Conservation (phyloP, 176 grass and related monocot species). For the Luzula sylvatica region DNA sequence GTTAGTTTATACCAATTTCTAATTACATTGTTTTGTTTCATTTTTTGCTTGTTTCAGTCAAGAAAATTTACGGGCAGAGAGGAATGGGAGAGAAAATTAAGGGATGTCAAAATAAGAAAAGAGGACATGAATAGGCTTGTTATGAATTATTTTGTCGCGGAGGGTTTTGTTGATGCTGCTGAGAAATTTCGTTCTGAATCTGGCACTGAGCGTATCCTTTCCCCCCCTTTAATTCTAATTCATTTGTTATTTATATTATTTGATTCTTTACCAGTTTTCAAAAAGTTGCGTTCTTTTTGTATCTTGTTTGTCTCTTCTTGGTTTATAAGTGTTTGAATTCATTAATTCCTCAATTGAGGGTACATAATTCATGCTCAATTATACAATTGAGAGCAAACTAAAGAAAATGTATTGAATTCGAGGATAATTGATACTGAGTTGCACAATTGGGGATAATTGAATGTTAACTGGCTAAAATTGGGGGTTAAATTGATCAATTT, state of each 20-base stretch:
- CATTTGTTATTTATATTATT: not conserved
- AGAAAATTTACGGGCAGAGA: constrained; percentile 84
- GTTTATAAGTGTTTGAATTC: not conserved
- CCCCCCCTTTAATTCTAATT: not conserved
- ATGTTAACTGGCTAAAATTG: too few relatives aligned
- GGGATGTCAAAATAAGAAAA: constrained; percentile 86
- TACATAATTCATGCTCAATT: too few relatives aligned
- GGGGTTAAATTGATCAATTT: not conserved
- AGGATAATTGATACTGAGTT: too few relatives aligned
- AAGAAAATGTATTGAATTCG: too few relatives aligned
- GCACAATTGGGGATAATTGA: too few relatives aligned
- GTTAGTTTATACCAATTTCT: too few relatives aligned
- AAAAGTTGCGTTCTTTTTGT: too few relatives aligned
- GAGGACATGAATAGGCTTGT: constrained; percentile 90
- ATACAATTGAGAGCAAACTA: too few relatives aligned
- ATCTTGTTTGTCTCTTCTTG: not conserved
- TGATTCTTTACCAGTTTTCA: not conserved
- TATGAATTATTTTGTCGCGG: constrained; percentile 93
- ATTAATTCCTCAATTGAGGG: too few relatives aligned
- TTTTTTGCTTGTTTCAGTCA: constrained; percentile 32
- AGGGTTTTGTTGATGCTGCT: constrained; percentile 84
- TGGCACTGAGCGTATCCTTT: constrained; percentile 70
- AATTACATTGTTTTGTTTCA: constrained; percentile 4
- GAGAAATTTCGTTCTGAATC: constrained; percentile 92
- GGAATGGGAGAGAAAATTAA: constrained; percentile 93